Base-by-base conservation (phyloP, 2,329 filamentous ascomycete species). In the Venturia nashicola region DNA sequence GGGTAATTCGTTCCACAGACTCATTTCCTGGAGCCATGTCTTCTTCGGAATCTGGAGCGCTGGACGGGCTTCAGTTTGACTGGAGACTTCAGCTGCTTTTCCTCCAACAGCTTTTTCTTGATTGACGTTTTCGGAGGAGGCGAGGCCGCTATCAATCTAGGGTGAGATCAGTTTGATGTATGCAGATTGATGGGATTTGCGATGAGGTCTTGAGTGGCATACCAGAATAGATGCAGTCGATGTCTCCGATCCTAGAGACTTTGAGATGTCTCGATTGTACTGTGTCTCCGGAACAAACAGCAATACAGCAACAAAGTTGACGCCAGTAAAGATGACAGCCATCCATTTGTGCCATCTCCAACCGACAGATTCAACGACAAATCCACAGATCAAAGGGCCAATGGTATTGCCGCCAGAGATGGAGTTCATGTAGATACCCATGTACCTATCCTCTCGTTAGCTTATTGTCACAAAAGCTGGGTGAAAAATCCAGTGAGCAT, bases 331-430 rank as follows among this genome's bases (percentile, higher is more conserved):
- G 68, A 97, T 96, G 65, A 91, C 85, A 16, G 96, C 85, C 48
- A 97, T 82, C 74, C 92, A 91, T 71, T 97, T 97, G 0, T 86
- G 88, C 91, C 91, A 96, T 72, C 84, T 78, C 87, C 91, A 96
- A 18, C 86, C 85, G 60, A 96, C 80, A 0, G 80, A 79, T 59
- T 83, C 76, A 2, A 91, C 91, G 69, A 96, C 92, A 75, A 90
- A 91, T 42, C 92, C 92, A 1, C 92, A 91, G 32, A 96, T 77
- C n/a, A 97, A 90, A 0, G 93, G 93, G 0, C 92, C 96, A 68
- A 89, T 80, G 71, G 89, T 89, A 1, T 86, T 83, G 16, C 86
- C 86, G 2, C 87, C 87, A 67, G 88, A 90, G 2, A 90, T 76
- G 18, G 84, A 81, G 34, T 89, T 79, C 69, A 88, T 89, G 3